These are phyloP conservation scores for Aureobasidium sp. DNA, from an alignment of 2,329 filamentous ascomycete species.

Conservation along the genomic window DNA sequence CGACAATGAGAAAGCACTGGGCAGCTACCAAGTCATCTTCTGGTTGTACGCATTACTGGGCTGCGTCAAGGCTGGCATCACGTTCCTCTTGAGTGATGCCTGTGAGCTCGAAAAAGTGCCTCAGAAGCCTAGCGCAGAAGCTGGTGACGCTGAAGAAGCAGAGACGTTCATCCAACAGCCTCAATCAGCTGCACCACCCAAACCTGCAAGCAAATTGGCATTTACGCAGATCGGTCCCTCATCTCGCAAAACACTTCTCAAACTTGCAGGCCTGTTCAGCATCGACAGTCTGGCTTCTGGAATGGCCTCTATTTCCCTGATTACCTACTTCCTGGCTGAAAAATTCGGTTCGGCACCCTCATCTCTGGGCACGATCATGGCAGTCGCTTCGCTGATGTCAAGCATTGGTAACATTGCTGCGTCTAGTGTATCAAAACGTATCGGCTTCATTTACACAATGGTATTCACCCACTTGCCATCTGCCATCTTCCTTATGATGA, in stretches of 20 bases:
- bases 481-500: conserved; percentile 53
- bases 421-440: conserved; percentile 59
- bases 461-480: conserved; percentile 59
- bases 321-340: conserved; percentile 51
- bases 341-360: conserved; percentile 51
- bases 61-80: conserved; percentile 32
- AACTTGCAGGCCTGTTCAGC: conserved; percentile 60
- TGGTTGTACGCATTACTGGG: conserved; percentile 38
- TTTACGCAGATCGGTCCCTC: conserved; percentile 52
- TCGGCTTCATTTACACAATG: conserved; percentile 55
- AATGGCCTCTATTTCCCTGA: conserved; percentile 48
- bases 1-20: conserved; percentile 31
- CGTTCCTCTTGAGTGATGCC: conserved; percentile 31
- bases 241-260: conserved; percentile 49
- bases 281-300: conserved; percentile 62
- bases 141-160: conserved; percentile 21
- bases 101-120: conserved; percentile 30
- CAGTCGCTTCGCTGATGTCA: conserved; percentile 39
- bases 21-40: conserved; percentile 36
- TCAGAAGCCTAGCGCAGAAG: conserved; percentile 24
- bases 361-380: conserved; percentile 49
- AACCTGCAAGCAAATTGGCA: conserved; percentile 21
- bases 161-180: conserved; percentile 7
- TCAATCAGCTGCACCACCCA: neutral
- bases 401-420: conserved; percentile 42